phyloP scores from a whole-genome alignment of 345 rosid genomes.

The Sonneratia alba region DNA sequence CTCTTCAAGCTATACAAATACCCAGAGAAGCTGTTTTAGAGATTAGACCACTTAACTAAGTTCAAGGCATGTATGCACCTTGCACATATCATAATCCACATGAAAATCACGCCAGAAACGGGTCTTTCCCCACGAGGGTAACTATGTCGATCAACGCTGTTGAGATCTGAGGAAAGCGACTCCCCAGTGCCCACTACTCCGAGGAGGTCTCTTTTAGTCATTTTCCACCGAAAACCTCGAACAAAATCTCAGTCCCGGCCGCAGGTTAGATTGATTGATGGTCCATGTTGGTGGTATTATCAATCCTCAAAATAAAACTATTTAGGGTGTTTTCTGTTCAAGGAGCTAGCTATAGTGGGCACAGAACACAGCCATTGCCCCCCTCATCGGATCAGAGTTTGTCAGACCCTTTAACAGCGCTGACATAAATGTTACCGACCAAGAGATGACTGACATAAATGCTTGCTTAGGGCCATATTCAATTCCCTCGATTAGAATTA shows the following conservation, averaged over 20 bases:
- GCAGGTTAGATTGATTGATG: too few relatives aligned
- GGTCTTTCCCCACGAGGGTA: too few relatives aligned
- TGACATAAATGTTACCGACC: constrained; percentile 4
- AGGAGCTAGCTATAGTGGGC: not conserved
- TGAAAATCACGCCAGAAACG: too few relatives aligned
- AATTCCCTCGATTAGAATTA: not conserved
- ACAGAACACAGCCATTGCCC: not conserved
- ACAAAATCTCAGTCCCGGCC: too few relatives aligned
- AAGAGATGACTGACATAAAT: not conserved
- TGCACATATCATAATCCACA: too few relatives aligned
- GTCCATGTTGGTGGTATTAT: not conserved
- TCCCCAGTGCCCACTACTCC: too few relatives aligned
- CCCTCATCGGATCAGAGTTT: not conserved
- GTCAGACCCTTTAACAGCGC: not conserved
- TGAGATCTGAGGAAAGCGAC: too few relatives aligned
- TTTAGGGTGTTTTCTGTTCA: not conserved
- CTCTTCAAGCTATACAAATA: not conserved
- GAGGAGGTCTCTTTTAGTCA: not conserved
- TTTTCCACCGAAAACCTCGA: not conserved
- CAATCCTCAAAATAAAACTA: not conserved
- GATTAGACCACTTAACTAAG: not conserved
- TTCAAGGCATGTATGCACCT: too few relatives aligned
- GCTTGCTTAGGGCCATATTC: not conserved
- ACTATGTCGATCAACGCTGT: too few relatives aligned
- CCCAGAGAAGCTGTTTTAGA: not conserved